Percentiles rank a stretch among this genome's conserved stretches.
These are phyloP conservation scores for Boechera stricta DNA, from an alignment of 345 rosid genomes.

Conservation along the genomic window DNA sequence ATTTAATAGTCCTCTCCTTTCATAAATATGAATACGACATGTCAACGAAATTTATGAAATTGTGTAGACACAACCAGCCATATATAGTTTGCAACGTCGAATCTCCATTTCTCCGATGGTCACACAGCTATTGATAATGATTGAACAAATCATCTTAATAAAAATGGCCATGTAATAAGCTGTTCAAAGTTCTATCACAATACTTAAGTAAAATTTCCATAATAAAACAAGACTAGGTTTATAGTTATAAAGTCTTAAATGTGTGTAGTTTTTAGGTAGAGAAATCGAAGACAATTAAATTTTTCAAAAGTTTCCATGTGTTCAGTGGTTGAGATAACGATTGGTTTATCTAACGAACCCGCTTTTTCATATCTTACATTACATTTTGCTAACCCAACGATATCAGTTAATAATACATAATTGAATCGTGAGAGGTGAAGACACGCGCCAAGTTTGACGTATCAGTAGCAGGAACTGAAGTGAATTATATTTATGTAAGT, in stretches of 20 bases:
- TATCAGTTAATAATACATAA: not conserved
- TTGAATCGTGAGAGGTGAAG: constrained; percentile 16
- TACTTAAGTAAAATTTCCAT: not conserved
- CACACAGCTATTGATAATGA: not conserved
- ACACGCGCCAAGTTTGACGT: constrained; percentile 17
- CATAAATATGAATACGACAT: constrained; percentile 36
- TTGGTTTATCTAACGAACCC: constrained; percentile 33
- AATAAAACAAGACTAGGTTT: constrained; percentile 12
- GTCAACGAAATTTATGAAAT: constrained; percentile 18
- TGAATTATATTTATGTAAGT: not conserved
- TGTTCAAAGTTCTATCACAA: not conserved
- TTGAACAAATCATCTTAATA: not conserved
- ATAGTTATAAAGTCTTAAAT: constrained; percentile 2
- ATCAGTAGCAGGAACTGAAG: constrained; percentile 3
- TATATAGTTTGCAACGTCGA: constrained; percentile 26
- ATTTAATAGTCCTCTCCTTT: not conserved
- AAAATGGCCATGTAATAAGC: not conserved
- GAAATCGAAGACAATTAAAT: constrained; percentile 9
- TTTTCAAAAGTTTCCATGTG: constrained; percentile 24
- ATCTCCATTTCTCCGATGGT: constrained; percentile 23
- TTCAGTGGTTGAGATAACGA: constrained; percentile 38
- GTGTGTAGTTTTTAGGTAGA: constrained; percentile 35
- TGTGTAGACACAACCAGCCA: constrained; percentile 14
- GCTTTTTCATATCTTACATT: constrained; percentile 4
- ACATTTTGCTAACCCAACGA: not conserved